Evolutionary conservation across 106 monocot genomes (phyloP), one percentile per base, ranked within the genome.

Genomic region (Dioscorea dumetorum): DNA sequence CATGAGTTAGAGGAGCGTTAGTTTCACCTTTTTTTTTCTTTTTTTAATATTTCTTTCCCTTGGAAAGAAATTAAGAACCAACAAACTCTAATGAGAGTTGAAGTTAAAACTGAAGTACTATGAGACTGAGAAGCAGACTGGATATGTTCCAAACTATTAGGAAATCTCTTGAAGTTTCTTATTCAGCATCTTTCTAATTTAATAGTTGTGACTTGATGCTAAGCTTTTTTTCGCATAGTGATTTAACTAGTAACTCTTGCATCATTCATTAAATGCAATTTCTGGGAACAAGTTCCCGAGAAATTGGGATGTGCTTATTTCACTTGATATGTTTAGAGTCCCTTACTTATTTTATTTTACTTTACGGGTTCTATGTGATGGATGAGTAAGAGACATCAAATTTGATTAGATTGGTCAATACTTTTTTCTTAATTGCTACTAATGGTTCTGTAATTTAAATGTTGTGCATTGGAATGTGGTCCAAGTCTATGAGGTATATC

Each of bases 1-100:
- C 75, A 83, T 93, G 92, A 93, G 82, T 56, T 93, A 88, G 79
- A 63, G 66, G 56, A 66, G 41, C 59, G 70, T 58, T 68, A 35
- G 58, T 73, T 58, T 52, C 62, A 63, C 23, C 72, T 24, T 50
- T 23, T 35, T 61, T n/a, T 74, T 54, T 76, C 50, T 24, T 76
- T 51, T 24, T 57, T 70, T 8, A 41, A 41, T 60, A 35, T 48
- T 50, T 52, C 23, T 48, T 21, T 70, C 50, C 67, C 74, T 62
- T 23, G 60, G 58, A 59, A 68, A 51, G 61, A 62, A 75, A 61
- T 66, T 67, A 66, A 78, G 60, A 82, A 61, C 58, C 61, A 57
- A 19, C 62, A 13, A 61, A 35, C 24, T 71, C 50, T 57, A 49
- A 51, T 69, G 58, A 62, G 73, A 72, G 41, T 62, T 73, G 24